A percentile compares a stretch with the other conserved stretches of the same genome.
phyloP scores from a whole-genome alignment of 2,329 filamentous ascomycete species.

The Thielaviopsis musarum region DNA sequence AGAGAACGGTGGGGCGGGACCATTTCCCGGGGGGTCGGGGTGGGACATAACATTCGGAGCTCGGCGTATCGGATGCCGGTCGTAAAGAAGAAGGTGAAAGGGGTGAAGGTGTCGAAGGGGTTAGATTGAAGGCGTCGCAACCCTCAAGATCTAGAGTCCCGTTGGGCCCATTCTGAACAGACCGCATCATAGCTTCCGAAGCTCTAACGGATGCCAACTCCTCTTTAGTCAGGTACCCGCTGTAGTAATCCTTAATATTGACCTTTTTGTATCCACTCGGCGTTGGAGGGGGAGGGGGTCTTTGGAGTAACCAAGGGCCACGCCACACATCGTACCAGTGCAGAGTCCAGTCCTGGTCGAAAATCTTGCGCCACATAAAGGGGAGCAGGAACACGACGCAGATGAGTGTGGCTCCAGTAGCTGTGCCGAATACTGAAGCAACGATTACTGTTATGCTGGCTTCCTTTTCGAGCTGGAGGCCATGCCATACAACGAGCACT shows the following conservation, averaged over 20 bases:
- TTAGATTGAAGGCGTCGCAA: constrained; percentile 18
- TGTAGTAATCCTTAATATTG: constrained; percentile 31
- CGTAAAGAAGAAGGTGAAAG: neutral
- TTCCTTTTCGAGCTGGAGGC: constrained; percentile 16
- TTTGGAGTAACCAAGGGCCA: constrained; percentile 29
- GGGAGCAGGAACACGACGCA: constrained; percentile 35
- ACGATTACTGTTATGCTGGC: constrained; percentile 14
- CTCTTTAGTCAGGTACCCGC: constrained; percentile 29
- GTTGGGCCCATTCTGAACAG: constrained; percentile 16
- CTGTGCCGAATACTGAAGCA: constrained; percentile 25
- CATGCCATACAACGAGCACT: constrained; percentile 37
- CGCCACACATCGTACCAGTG: constrained; percentile 30
- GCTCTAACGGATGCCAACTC: constrained; percentile 24
- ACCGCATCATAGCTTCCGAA: constrained; percentile 20
- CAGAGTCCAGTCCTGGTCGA: constrained; percentile 34
- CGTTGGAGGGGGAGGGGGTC: constrained; percentile 21
- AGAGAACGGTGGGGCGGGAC: constrained; percentile 25
- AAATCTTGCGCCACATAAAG: constrained; percentile 32
- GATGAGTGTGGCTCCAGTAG: constrained; percentile 24
- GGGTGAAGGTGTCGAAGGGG: constrained; percentile 14
- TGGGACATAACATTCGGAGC: constrained; percentile 13
- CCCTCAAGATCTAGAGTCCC: constrained; percentile 12
- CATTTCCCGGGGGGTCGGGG: constrained; percentile 22
- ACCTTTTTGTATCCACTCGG: constrained; percentile 25
- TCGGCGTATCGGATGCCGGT: neutral